Base-by-base conservation (phyloP, 2,329 filamentous ascomycete genomes). In the Emydomyces testavorans region DNA sequence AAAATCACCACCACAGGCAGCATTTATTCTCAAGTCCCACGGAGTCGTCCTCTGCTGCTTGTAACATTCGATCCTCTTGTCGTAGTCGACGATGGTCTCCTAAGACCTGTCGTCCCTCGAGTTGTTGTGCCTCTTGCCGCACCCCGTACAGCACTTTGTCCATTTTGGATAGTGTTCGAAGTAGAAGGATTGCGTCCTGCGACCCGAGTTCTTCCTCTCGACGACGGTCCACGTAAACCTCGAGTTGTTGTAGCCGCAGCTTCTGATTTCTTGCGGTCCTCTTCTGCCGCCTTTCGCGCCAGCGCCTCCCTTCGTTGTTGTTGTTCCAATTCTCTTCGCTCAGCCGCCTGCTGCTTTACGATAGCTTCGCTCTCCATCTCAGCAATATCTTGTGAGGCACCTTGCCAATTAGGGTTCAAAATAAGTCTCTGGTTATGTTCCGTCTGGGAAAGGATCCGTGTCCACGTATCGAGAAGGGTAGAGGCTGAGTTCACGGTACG, bases 351-450 rank as follows among this genome's bases (percentile, higher is more conserved):
- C 60, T 85, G 83, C 58, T 78, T 80, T 52, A 81, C 71, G 10
- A 80, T 63, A 2, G 80, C 80, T 62, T 96, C 90, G 46, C 80
- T 82, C 65, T 96, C 90, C 48, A 88, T 77, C 52, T 94, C 87
- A n/a, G 79, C 74, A 32, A 94, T 67, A 66, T 98, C 92, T 60
- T 89, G 80, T 3, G 79, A 85, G 23, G 89, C 85, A 49, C 92
- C 92, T 61, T 90, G 83, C 88, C 90, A 98, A 50, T 79, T 74
- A 1, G 87, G 85, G 60, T 94, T 84, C 38, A 96, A 74, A 37
- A 98, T 82, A 43, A 98, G 72, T 20, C 92, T 81, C 65, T 96
- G 89, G 62, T 94, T 96, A 67, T 98, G 92, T 67, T 98, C 92
- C 3, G 92, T 95, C 66, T 98, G 92, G 5, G 87, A 92, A 10